Base-by-base conservation (phyloP, 352 stramenopile genomes). In the Phytophthora niederhauseri region DNA sequence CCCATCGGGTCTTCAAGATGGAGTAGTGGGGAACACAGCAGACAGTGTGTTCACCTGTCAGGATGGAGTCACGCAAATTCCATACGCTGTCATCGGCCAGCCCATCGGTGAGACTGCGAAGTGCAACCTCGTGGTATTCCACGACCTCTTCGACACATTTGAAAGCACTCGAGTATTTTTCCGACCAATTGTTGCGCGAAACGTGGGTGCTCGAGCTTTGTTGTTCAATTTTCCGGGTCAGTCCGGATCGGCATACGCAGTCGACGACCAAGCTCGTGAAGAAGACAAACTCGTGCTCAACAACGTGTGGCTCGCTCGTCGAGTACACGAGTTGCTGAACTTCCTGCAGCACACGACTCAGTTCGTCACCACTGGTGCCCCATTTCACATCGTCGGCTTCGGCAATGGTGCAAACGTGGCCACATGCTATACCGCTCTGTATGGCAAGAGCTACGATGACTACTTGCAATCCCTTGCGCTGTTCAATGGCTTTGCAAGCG, bases 81-180 rank as follows among this genome's bases (percentile, higher is more conserved):
- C 89, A 26, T 98, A 95, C 74, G 76, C 91, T 19, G 61, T 97
- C 12, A 72, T 91, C 6, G 92, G 92, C 0, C 84, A 96, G 45
- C 80, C 81, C 2, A 78, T 83, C 3, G 81, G 81, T 2, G 76
- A 75, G 11, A 82, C 72, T 4, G 59, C 70, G n/a, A 93, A 91
- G 30, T 92, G 86, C 64, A 98, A 95, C 64, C 70, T 98, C 43
- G 80, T 98, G 6, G 86, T 98, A 2, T 93, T 97, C 57, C 89
- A 98, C 58, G 94, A 98, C 61, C 85, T 98, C 5, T 98, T 98
- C 66, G 94, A 98, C 69, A 98, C 93, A 1, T 75, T 95, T 46
- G 94, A 98, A 48, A 90, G 85, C 61, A 96, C 87, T 12, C 85
- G 89, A 51, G 89, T 98, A 1, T 93, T 98, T 19, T 96, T 98